Percentiles rank a stretch among this genome's conserved stretches.
phyloP scores from a whole-genome alignment of 2,329 filamentous ascomycete species.

The Pseudogymnoascus sp. region DNA sequence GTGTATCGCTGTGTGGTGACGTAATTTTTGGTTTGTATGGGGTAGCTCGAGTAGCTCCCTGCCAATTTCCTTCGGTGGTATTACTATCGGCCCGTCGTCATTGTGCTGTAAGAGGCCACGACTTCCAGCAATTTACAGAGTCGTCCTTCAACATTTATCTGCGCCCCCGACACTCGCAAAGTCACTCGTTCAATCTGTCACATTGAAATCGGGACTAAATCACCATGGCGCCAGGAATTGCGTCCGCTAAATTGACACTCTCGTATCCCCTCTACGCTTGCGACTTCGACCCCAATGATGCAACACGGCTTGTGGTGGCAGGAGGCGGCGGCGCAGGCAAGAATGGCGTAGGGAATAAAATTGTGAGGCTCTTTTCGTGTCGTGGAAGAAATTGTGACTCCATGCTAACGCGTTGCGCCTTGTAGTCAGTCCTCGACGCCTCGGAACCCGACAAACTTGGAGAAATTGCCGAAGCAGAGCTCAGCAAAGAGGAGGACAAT shows the following conservation, averaged over 20 bases:
- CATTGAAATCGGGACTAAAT: not conserved
- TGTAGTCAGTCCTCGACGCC: slow-evolving; percentile 28
- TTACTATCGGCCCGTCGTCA: slow-evolving; percentile 4
- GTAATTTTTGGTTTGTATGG: no score
- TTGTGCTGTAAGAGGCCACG: not conserved
- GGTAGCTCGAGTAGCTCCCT: no score
- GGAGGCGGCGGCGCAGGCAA: slow-evolving; percentile 79
- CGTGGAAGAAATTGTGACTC: not conserved
- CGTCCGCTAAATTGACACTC: slow-evolving; percentile 39
- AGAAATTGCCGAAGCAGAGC: slow-evolving; percentile 62
- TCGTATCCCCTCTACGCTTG: slow-evolving; percentile 80
- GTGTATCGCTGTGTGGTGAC: no score
- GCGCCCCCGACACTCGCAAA: not conserved
- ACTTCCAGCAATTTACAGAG: not conserved
- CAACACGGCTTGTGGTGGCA: slow-evolving; percentile 67
- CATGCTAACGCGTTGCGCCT: not conserved
- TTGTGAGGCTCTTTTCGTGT: slow-evolving; percentile 45
- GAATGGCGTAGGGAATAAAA: slow-evolving; percentile 78
- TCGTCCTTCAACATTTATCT: not conserved
- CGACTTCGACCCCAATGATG: slow-evolving; percentile 77
- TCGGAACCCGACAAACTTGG: slow-evolving; percentile 35
- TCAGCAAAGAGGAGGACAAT: slow-evolving; percentile 79
- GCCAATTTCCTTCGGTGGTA: not conserved
- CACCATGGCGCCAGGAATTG: slow-evolving; percentile 26
- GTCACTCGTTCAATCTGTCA: not conserved